These are phyloP conservation scores for Sporothrix brunneoviolacea DNA, from an alignment of 2,329 filamentous ascomycete species.

Conservation along the genomic window DNA sequence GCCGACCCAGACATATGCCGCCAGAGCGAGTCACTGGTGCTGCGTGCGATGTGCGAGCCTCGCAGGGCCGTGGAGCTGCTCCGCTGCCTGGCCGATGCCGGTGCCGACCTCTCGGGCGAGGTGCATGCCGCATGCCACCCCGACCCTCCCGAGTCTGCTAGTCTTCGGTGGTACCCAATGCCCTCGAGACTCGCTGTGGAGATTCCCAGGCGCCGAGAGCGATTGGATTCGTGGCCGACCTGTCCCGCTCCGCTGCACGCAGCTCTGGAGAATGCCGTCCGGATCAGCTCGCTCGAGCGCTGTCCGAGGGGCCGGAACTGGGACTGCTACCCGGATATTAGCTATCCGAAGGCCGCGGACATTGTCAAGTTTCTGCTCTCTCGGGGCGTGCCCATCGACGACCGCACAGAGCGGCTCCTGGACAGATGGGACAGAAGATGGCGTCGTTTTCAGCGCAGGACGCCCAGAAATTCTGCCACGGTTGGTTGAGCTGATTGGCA, in stretches of 20 bases:
- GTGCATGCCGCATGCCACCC: too few species aligned
- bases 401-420: conserved; percentile 7
- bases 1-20: conserved; percentile 2
- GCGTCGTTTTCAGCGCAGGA: background rate
- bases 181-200: too few species aligned
- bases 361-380: conserved; percentile 9
- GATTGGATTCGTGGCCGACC: too few species aligned
- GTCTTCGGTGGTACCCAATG: too few species aligned
- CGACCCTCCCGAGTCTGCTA: too few species aligned
- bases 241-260: background rate
- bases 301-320: conserved; percentile 12
- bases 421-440: conserved; percentile 11
- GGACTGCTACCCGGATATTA: conserved; percentile 12
- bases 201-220: too few species aligned
- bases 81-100: conserved; percentile 10
- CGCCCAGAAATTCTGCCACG: too few species aligned
- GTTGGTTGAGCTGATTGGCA: too few species aligned
- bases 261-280: conserved; percentile 5
- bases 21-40: background rate
- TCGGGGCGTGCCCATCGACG: background rate
- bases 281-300: conserved; percentile 2
- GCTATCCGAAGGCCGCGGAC: conserved; percentile 2
- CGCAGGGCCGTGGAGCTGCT: conserved; percentile 12
- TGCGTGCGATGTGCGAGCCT: conserved; percentile 9
- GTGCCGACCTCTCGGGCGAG: background rate